A percentile compares a stretch with the other conserved stretches of the same genome.
Conservation (phyloP, 345 rosid genomes). For the Rhodomyrtus tomentosa region DNA sequence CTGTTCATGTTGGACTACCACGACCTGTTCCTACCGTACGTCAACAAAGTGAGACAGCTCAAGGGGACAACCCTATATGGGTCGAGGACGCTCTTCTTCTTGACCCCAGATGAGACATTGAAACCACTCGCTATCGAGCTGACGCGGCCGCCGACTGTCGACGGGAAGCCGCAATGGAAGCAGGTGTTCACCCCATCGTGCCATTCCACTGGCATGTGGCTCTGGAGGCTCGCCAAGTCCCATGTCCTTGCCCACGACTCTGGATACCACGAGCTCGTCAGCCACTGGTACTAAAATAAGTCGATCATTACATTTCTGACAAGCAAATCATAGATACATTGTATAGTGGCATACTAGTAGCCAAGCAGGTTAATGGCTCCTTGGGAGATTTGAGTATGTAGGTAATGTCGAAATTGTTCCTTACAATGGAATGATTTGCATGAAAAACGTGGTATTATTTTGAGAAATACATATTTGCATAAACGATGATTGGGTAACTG, state of each 20-base stretch:
- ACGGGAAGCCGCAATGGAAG: constrained; percentile 58
- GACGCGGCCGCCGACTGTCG: constrained; percentile 31
- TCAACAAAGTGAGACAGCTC: constrained; percentile 43
- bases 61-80: constrained; percentile 45
- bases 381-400: neutral
- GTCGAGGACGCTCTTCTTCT: constrained; percentile 55
- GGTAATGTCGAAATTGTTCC: neutral
- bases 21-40: constrained; percentile 50
- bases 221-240: constrained; percentile 64
- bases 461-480: neutral
- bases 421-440: neutral
- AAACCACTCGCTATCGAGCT: constrained; percentile 59
- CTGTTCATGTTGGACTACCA: constrained; percentile 51
- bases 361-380: neutral
- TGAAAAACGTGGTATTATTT: neutral
- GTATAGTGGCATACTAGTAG: neutral
- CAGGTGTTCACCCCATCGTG: constrained; percentile 28
- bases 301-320: neutral
- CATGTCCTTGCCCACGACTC: constrained; percentile 59
- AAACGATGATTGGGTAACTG: neutral
- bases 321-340: neutral
- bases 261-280: constrained; percentile 54
- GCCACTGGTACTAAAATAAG: constrained; percentile 43
- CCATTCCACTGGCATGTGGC: constrained; percentile 45
- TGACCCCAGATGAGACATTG: constrained; percentile 35